A percentile compares a stretch with the other conserved stretches of the same genome.
Conservation (phyloP, 441 rosid genomes). For the Bocquillonia castaneifolia region DNA sequence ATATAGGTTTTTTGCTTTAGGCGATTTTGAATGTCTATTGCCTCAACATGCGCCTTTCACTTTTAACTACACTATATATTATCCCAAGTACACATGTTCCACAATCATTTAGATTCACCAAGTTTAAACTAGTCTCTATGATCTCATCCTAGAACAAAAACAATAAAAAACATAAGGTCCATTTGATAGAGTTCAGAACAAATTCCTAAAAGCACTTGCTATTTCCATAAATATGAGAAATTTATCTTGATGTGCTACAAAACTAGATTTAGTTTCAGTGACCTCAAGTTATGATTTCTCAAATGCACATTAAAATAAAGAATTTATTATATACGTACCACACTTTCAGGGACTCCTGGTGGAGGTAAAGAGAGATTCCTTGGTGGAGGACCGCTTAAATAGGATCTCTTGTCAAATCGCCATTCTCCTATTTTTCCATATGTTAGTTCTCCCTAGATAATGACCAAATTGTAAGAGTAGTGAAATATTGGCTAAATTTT, state of each 20-base stretch:
- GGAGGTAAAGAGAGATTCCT: constrained; percentile 69
- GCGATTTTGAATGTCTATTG: too few relatives aligned
- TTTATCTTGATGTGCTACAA: background rate
- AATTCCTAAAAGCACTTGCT: background rate
- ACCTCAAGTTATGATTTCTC: constrained; percentile 10
- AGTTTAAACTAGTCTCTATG: background rate
- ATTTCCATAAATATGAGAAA: background rate
- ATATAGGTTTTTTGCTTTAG: too few relatives aligned
- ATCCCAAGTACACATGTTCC: background rate
- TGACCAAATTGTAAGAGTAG: constrained; percentile 8
- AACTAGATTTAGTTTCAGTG: constrained; percentile 1
- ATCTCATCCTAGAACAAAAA: background rate
- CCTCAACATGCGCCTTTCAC: too few relatives aligned
- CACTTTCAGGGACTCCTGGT: constrained; percentile 75
- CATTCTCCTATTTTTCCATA: constrained; percentile 70
- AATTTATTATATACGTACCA: constrained; percentile 40
- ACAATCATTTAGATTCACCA: background rate
- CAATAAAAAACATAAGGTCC: background rate
- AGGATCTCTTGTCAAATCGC: constrained; percentile 73
- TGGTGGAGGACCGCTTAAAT: constrained; percentile 60
- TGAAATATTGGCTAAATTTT: background rate
- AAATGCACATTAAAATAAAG: background rate
- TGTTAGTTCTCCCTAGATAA: constrained; percentile 54
- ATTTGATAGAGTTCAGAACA: background rate
- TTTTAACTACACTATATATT: too few relatives aligned